Base-by-base conservation (phyloP, 73 alveolate species). In the Paramecium octaurelia region DNA sequence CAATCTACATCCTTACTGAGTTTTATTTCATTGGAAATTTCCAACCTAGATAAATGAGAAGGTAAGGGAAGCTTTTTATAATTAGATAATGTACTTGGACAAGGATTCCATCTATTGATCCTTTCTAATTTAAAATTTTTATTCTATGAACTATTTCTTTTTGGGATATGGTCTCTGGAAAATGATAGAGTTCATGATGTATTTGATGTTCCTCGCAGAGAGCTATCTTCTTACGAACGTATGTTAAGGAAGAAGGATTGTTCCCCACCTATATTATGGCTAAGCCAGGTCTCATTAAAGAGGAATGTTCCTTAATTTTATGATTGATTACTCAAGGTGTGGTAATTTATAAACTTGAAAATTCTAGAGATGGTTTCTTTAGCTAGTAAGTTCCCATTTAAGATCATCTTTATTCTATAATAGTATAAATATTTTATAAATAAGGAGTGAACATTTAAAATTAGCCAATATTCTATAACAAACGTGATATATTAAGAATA, bases 1-100 rank as follows among this genome's bases (percentile, higher is more conserved):
- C 93, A 60, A 93, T 96, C 98, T 9, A 92, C 97, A 86, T 96
- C 98, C 86, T 96, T 96, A 44, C 92, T 93, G 1, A 93, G 87
- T 6, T 86, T 35, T 3, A 96, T 96, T 60, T 35, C 44, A 70
- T 86, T 77, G 1, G 95, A 77, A 0, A 96, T 86, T 29, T 93
- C 88, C 21, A 58, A 50, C 46, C 93, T 94, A 23, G 93, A 68
- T 34, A 96, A 92, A 60, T 96, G 96, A 10, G 68, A 42, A 2
- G 98, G 98, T 8, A 96, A 92, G 27, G 98, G 98, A n/a, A 96
- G 95, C 93, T 87, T 54, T 18, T 16, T 0, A 54, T 54, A 59
- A 29, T 34, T 64, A 40, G 23, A 87, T 0, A 2, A 7, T 1
- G 27, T 87, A 87, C 93, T 77, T 96, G 89, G 12, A 95, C 96